A percentile compares a stretch with the other conserved stretches of the same genome.
These are phyloP conservation scores for Trichoderma sp. DNA, from an alignment of 2,329 filamentous ascomycete genomes.

Conservation along the genomic window DNA sequence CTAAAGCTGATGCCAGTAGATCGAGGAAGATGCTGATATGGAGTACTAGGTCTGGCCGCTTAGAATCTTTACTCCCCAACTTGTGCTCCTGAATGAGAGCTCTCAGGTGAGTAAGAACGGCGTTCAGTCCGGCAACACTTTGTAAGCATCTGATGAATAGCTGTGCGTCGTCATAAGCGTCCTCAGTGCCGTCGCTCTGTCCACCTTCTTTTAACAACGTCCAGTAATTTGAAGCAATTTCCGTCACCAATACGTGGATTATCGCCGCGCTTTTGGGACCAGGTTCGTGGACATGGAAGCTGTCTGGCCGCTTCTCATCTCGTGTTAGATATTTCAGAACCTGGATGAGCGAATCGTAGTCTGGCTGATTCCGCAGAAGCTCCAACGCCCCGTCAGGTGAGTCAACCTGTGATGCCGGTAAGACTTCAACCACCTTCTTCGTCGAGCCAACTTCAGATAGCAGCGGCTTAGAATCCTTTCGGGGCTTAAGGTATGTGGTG, in stretches of 20 bases:
- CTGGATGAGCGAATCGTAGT: slow-evolving; percentile 58
- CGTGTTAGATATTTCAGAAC: slow-evolving; percentile 57
- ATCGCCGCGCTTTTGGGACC: slow-evolving; percentile 74
- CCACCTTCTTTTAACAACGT: slow-evolving; percentile 56
- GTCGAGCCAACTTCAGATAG: slow-evolving; percentile 43
- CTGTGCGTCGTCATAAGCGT: slow-evolving; percentile 43
- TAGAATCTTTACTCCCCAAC: slow-evolving; percentile 42
- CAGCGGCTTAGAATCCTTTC: slow-evolving; percentile 42
- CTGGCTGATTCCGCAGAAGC: slow-evolving; percentile 64
- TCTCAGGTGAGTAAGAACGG: slow-evolving; percentile 71
- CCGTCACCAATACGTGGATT: slow-evolving; percentile 71
- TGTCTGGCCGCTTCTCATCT: slow-evolving; percentile 28
- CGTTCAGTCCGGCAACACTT: slow-evolving; percentile 77
- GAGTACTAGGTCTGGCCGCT: slow-evolving; percentile 48
- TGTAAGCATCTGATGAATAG: slow-evolving; percentile 67
- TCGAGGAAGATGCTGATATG: slow-evolving; percentile 51
- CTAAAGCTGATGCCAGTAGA: slow-evolving; percentile 49
- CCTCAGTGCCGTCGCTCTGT: slow-evolving; percentile 22
- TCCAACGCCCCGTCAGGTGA: slow-evolving; percentile 59
- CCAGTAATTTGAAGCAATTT: slow-evolving; percentile 86
- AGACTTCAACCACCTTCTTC: slow-evolving; percentile 18
- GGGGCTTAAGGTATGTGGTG: slow-evolving; percentile 52
- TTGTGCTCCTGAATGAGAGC: slow-evolving; percentile 60
- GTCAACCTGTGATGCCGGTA: slow-evolving; percentile 33
- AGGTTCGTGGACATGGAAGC: slow-evolving; percentile 48